Percentiles rank a stretch among this genome's conserved stretches.
phyloP scores from a whole-genome alignment of 352 stramenopile species.

The Blastocystis sp. region DNA sequence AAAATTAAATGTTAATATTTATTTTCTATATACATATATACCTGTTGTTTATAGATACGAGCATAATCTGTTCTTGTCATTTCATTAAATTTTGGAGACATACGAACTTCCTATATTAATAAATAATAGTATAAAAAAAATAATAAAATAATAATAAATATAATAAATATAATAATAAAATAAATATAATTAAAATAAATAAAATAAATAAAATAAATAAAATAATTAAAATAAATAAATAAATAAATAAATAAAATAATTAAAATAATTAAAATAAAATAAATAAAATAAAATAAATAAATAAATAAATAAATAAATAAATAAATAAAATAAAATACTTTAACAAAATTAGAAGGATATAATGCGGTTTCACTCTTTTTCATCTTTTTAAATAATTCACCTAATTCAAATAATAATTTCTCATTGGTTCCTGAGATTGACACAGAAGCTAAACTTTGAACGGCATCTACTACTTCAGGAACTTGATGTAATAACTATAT shows the following conservation, averaged over 20 bases:
- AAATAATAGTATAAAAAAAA: too few species aligned
- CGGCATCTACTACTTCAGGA: conserved; percentile 11
- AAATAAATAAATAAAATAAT: too few species aligned
- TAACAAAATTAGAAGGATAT: conserved; percentile 1
- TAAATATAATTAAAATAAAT: not conserved
- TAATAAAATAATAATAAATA: too few species aligned
- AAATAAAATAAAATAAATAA: not conserved
- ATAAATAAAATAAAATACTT: not conserved
- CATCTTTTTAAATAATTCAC: conserved; percentile 2
- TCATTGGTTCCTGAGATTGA: not conserved
- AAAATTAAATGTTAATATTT: too few species aligned
- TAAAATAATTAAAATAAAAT: conserved; percentile 12
- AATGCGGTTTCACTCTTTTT: not conserved
- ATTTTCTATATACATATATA: not conserved
- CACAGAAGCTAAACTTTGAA: not conserved
- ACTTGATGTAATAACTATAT: conserved; percentile 18
- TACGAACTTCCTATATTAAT: too few species aligned
- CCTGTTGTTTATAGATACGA: conserved; percentile 21
- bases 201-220: not conserved
- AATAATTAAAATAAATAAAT: too few species aligned
- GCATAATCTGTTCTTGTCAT: not conserved
- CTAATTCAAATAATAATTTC: not conserved
- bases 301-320: too few species aligned
- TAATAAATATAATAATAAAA: not conserved
- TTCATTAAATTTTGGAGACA: too few species aligned